Conservation (phyloP, 1,139 yeast species). For the Geotrichum europaeum region DNA sequence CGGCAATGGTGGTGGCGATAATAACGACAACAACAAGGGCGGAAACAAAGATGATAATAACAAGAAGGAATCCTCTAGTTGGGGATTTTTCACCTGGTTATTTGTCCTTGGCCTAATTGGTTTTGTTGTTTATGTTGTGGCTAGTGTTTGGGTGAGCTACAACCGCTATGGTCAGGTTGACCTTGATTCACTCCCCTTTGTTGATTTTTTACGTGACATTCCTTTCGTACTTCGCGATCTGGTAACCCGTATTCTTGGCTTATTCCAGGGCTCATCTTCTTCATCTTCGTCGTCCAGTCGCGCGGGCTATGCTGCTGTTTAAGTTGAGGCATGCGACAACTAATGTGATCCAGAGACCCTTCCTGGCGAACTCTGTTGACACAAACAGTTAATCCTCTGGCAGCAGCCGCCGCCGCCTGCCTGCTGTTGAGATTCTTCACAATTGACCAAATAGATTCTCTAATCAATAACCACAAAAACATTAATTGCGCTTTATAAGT, state of each 20-base stretch:
- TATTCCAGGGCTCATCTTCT: slow-evolving; percentile 71
- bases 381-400: background rate
- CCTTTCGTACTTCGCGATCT: slow-evolving; percentile 75
- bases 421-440: background rate
- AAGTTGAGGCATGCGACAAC: slow-evolving; percentile 20
- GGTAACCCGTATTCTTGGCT: slow-evolving; percentile 58
- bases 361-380: background rate
- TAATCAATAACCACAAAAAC: too few species aligned
- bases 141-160: slow-evolving; percentile 69
- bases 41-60: slow-evolving; percentile 10
- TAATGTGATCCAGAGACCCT: background rate
- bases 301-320: slow-evolving; percentile 90
- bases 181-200: slow-evolving; percentile 40
- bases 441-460: too few species aligned
- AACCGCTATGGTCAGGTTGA: slow-evolving; percentile 37
- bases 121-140: slow-evolving; percentile 65
- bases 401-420: background rate
- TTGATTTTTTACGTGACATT: slow-evolving; percentile 60
- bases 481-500: too few species aligned
- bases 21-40: background rate
- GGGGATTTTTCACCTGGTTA: slow-evolving; percentile 39
- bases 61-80: slow-evolving; percentile 21
- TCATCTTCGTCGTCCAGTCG: slow-evolving; percentile 50
- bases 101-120: slow-evolving; percentile 51
- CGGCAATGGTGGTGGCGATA: background rate